These are phyloP conservation scores for Verticillium klebahnii DNA, from an alignment of 2,329 filamentous ascomycete species.

Conservation along the genomic window DNA sequence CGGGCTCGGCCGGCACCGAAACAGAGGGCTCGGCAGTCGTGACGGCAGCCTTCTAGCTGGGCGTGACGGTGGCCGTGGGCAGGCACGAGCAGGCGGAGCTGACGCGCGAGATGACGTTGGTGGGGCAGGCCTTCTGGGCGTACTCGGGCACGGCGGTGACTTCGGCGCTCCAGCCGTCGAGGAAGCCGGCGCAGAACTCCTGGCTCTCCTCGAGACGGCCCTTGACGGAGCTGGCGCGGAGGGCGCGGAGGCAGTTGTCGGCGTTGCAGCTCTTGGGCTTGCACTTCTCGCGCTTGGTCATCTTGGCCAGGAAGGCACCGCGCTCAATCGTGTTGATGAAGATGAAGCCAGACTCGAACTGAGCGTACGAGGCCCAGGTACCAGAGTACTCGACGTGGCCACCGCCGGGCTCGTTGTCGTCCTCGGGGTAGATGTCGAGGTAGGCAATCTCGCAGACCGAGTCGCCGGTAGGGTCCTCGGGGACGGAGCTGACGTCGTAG, in stretches of 20 bases:
- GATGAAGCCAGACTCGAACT: constrained; percentile 43
- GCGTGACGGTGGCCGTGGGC: constrained; percentile 3
- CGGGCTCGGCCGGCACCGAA: too few species aligned
- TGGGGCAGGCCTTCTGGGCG: constrained; percentile 14
- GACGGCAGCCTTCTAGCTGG: too few species aligned
- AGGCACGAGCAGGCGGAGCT: constrained; percentile 18
- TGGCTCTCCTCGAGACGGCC: constrained; percentile 26
- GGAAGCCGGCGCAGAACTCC: constrained; percentile 24
- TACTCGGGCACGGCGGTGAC: constrained; percentile 14
- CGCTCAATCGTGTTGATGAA: constrained; percentile 49
- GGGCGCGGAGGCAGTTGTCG: constrained; percentile 32
- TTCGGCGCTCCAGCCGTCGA: constrained; percentile 12
- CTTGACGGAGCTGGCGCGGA: constrained; percentile 25
- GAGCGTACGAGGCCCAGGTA: constrained; percentile 44
- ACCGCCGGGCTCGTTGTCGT: constrained; percentile 33
- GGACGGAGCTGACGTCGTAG: constrained; percentile 29
- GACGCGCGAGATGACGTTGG: constrained; percentile 15
- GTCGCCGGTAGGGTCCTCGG: constrained; percentile 38
- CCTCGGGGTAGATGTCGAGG: constrained; percentile 48
- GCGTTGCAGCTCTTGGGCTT: constrained; percentile 22
- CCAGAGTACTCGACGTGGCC: constrained; percentile 34
- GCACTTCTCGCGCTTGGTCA: constrained; percentile 13
- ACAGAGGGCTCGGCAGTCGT: too few species aligned
- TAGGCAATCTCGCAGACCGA: constrained; percentile 41
- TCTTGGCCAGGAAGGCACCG: constrained; percentile 43